Base-by-base conservation (phyloP, 108 stramenopile species). In the Asterionellopsis glacialis region DNA sequence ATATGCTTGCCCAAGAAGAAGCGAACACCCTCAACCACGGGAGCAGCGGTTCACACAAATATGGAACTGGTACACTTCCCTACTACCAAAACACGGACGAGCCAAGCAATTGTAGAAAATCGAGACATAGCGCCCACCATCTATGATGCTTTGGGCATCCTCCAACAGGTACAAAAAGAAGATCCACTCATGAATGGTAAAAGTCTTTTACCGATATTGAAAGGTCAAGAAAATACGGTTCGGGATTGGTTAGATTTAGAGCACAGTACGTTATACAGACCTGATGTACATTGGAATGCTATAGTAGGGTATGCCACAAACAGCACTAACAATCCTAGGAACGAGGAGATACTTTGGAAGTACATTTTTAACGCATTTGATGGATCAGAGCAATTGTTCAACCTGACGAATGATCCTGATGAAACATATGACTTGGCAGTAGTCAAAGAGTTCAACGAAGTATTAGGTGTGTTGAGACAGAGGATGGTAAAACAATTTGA, bases 241-340 rank as follows among this genome's bases (percentile, higher is more conserved):
- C 64, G 75, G n/a, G 51, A 66, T n/a, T 58, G 60, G 60, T 28
- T 76, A 16, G 75, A 76, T 42, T 22, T 76, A 16, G 75, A 76
- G 23, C 75, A 76, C 43, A 58, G 38, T 15, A 41, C 24, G 5
- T 51, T 52, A 11, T 72, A 72, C 41, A 43, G 66, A 72, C 2
- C 2, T 5, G 7, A 33, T 33, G 7, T 33, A 5, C 33, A 33
- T 33, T 33, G 33, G 33, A 33, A 77, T 54, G 70, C 76, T 12
- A 25, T 76, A 16, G 62, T 68, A 9, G 64, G 72, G 0, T 43
- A 60, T 50, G 42, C 19, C 16, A 52, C 50, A 12, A 9, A 1
- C 11, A 21, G 23, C 45, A n/a, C n/a, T 26, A 49, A 13, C 43
- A 12, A 56, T 21, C n/a, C n/a, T 33, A 7, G 33, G 2, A 33